Evolutionary conservation across 257 asterid species (phyloP), one percentile per base, ranked within the genome.

Genomic region (Solanum neorickii): DNA sequence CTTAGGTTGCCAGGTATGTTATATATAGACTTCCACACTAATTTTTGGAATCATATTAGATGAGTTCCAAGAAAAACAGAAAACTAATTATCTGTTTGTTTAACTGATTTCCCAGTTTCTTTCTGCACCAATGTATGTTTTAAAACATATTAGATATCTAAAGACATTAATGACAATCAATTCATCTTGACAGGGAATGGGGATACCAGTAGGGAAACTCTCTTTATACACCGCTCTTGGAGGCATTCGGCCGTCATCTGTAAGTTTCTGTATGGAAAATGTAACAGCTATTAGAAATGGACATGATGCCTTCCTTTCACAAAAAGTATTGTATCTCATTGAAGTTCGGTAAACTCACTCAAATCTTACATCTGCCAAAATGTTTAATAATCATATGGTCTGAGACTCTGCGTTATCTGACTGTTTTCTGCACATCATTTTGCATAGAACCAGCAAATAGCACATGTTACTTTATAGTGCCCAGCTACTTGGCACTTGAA

Each of bases 141-240:
- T 47, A 44, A 37, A 16, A 74, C 27, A 78, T 44, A 14, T 18
- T 12, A 27, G 41, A 59, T 59, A 86, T 21, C 18, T 82, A 20
- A 29, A 82, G 46, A 23, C 70, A 49, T 89, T 84, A 29, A 35
- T 87, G 33, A 72, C 49, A 80, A 88, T 77, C 60, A 87, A 86
- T 73, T 88, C 74, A 37, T 91, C 73, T 90, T 87, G 49, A 31
- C 92, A 96, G 99, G 99, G 99, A 92, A 96, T 96, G 99, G 99
- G 99, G 42, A 96, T 96, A 84, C 98, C 99, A 11, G 98, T 96
- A 2, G 99, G 99, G 70, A 96, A 96, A 87, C 96, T 96, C 65
- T 94, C 99, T 87, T 87, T 96, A 85, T 95, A 96, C 88, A 89
- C 99, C 12, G 99, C 98, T 87, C 99, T 96, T 86, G 99, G 99